A percentile compares a stretch with the other conserved stretches of the same genome.
Conservation (phyloP, 257 asterid species). For the Capsicum pubescens region DNA sequence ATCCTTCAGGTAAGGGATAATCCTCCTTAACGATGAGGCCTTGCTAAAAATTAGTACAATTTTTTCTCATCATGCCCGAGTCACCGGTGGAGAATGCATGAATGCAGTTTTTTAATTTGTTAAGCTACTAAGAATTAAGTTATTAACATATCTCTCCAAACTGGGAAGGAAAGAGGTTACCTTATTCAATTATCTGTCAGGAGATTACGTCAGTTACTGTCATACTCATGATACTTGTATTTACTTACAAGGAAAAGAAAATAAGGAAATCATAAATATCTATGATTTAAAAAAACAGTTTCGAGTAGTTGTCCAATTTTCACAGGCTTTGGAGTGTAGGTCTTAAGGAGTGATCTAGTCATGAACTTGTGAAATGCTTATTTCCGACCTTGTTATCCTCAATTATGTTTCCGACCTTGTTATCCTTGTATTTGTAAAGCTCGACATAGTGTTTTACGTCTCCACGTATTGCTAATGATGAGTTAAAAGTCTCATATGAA, state of each 20-base stretch:
- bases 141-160: background rate
- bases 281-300: background rate
- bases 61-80: background rate
- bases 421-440: background rate
- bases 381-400: background rate
- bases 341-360: background rate
- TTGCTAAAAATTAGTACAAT: background rate
- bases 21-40: background rate
- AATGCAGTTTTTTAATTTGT: background rate
- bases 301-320: background rate
- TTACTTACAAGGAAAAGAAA: background rate
- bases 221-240: background rate
- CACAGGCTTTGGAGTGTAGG: background rate
- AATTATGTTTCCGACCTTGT: background rate
- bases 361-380: background rate
- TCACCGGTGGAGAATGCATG: background rate
- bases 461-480: background rate
- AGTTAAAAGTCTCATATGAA: background rate
- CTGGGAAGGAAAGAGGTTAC: background rate
- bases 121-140: background rate
- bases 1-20: conserved; percentile 65
- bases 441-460: background rate
- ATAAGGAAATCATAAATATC: background rate
- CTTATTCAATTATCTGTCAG: background rate
- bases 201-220: background rate